phyloP scores from a whole-genome alignment of 2,329 filamentous ascomycete genomes.

The Claviceps quebecensis region DNA sequence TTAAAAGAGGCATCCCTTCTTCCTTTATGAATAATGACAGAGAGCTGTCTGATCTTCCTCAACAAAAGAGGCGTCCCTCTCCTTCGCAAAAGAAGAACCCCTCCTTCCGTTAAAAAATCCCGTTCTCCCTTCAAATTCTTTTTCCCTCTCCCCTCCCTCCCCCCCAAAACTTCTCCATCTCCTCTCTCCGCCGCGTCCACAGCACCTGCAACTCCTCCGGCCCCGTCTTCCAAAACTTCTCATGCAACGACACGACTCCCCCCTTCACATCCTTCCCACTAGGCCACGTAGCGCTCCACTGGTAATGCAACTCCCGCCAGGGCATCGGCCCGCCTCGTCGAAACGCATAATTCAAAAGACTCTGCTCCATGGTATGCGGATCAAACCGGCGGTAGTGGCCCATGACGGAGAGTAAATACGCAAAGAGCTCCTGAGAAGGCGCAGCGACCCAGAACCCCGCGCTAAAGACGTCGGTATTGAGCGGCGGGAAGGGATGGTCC shows the following conservation, averaged over 20 bases:
- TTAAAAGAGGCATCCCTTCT: no score
- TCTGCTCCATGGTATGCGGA: constrained; percentile 25
- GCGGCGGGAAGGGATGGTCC: constrained; percentile 22
- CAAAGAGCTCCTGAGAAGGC: constrained; percentile 23
- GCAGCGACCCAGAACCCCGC: constrained; percentile 27
- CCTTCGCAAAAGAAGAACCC: no score
- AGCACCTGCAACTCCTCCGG: constrained; percentile 4
- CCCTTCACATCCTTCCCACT: constrained; percentile 18
- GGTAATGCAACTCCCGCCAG: constrained; percentile 23
- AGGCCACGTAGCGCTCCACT: constrained; percentile 26
- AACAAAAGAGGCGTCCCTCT: no score
- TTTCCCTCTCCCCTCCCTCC: no score
- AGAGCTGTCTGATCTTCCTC: no score
- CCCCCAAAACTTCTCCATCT: neutral
- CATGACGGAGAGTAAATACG: constrained; percentile 24
- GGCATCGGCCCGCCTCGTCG: constrained; percentile 26
- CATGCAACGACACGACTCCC: constrained; percentile 22
- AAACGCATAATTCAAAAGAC: constrained; percentile 29
- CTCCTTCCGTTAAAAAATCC: neutral
- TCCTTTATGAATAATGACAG: no score
- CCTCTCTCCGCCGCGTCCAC: constrained; percentile 2
- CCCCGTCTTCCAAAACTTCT: constrained; percentile 21
- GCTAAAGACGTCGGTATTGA: constrained; percentile 18
- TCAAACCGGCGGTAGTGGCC: constrained; percentile 21
- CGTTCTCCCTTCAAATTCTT: no score